Evolutionary conservation across 2,329 filamentous ascomycete species (phyloP).

Genomic region (Elsinoe arachidis): DNA sequence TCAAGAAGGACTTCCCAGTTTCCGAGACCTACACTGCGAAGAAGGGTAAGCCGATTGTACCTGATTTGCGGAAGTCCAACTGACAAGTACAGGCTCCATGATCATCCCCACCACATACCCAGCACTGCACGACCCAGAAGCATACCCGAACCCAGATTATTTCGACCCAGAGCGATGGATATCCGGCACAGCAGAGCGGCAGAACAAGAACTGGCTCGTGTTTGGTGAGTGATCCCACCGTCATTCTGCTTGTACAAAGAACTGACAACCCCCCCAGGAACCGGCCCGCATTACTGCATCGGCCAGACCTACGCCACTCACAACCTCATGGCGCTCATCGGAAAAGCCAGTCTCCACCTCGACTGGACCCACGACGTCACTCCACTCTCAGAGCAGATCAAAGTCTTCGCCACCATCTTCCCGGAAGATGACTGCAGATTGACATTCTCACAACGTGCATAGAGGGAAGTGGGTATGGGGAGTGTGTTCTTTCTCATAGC

Average conservation of each 20-base stretch:
- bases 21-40: conserved; percentile 81
- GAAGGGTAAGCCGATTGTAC: conserved; percentile 50
- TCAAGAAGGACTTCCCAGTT: conserved; percentile 92
- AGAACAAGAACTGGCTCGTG: conserved; percentile 93
- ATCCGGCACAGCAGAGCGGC: conserved; percentile 76
- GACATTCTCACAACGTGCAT: conserved; percentile 3
- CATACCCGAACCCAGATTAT: conserved; percentile 79
- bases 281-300: conserved; percentile 87
- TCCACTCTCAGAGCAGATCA: conserved; percentile 80
- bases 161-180: conserved; percentile 93
- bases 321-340: conserved; percentile 81
- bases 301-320: conserved; percentile 86
- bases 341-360: conserved; percentile 59
- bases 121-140: conserved; percentile 82
- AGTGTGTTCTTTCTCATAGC: not conserved
- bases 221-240: conserved; percentile 58
- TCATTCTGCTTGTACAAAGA: not conserved
- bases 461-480: not conserved
- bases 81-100: conserved; percentile 58
- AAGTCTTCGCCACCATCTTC: conserved; percentile 98
- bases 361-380: conserved; percentile 89
- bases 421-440: conserved; percentile 53
- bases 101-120: conserved; percentile 86
- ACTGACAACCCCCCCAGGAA: not conserved
- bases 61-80: not conserved